Base-by-base conservation (phyloP, 495 filamentous ascomycete species). In the Daldinia vernicosa region DNA sequence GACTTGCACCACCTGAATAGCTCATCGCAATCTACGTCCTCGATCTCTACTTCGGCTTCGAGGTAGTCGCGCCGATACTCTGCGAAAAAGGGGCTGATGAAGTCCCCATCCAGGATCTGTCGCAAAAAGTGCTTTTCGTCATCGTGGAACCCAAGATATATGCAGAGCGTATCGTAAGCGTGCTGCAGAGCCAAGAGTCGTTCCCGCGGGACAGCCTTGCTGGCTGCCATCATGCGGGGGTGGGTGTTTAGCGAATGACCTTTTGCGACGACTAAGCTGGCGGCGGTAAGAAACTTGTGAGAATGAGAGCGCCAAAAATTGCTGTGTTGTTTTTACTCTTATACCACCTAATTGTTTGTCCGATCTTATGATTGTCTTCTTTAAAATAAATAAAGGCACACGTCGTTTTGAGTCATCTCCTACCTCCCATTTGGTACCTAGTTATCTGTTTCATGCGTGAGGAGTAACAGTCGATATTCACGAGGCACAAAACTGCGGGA, bases 61-160 rank as follows among this genome's bases (percentile, higher is more conserved):
- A 76, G 74, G 52, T 72, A 75, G 32, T 75, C 69, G 12, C 45
- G 68, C 4, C 54, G 71, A 30, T 72, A 76, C 51, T 76, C 74
- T 9, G 37, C 54, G 15, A 74, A 75, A 63, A 70, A 76, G 1
- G 74, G 74, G 43, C 63, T 51, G 47, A 76, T 50, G 40, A 62
- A 75, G 28, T 71, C 66, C 26, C 74, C 60, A 45, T 72, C 69
- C 11, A 76, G 22, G 3, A 75, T 66, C 11, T 61, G 53, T 30
- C 62, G 69, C 45, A 59, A 51, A 6, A 57, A 26, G 24, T 68
- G 66, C 30, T 69, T 63, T 37, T 70, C 71, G 19, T 62, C 70
- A 26, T 63, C 58, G 56, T 75, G 63, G 43, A 72, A 75, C 35
- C 74, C 74, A 12, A 75, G 66, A 62, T 67, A 72, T 62, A 50